Conservation (phyloP, 2,329 filamentous ascomycete genomes). For the Rhinocladiella similis region DNA sequence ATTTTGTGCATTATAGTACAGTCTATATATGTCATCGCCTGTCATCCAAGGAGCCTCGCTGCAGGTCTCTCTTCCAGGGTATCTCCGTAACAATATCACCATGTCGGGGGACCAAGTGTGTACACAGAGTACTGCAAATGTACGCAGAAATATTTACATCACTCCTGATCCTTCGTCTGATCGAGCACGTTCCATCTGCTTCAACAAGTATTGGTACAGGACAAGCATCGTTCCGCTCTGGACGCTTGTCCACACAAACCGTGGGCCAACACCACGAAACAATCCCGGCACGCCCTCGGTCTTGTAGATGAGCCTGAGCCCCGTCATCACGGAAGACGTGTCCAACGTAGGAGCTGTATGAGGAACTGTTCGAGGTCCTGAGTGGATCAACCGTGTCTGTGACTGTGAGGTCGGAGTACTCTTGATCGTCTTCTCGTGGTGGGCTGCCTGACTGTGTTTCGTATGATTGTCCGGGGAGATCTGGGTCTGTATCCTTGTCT, state of each 20-base stretch:
- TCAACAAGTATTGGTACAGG: constrained; percentile 84
- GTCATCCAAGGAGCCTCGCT: background rate
- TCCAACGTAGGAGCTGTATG: constrained; percentile 79
- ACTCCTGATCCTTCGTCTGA: constrained; percentile 20
- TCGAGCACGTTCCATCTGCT: constrained; percentile 64
- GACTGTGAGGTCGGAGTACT: constrained; percentile 10
- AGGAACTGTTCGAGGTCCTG: constrained; percentile 56
- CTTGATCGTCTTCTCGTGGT: constrained; percentile 25
- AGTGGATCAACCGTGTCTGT: constrained; percentile 31
- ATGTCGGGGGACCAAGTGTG: no score
- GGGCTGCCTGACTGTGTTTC: constrained; percentile 27
- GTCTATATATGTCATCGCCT: constrained; percentile 6
- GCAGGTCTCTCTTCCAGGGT: constrained; percentile 14
- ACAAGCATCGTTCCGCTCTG: constrained; percentile 97
- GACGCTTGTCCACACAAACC: constrained; percentile 94
- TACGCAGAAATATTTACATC: constrained; percentile 18
- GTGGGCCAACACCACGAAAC: constrained; percentile 91
- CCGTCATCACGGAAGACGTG: constrained; percentile 84
- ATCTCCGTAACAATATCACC: constrained; percentile 4
- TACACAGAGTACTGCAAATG: background rate
- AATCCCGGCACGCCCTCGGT: constrained; percentile 85
- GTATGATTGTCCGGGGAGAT: constrained; percentile 57
- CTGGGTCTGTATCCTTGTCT: constrained; percentile 94
- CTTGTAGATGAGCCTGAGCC: constrained; percentile 82
- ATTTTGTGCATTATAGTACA: constrained; percentile 18